Evolutionary conservation across 495 filamentous ascomycete species (phyloP).

Genomic region (Hyaloscypha bicolor): DNA sequence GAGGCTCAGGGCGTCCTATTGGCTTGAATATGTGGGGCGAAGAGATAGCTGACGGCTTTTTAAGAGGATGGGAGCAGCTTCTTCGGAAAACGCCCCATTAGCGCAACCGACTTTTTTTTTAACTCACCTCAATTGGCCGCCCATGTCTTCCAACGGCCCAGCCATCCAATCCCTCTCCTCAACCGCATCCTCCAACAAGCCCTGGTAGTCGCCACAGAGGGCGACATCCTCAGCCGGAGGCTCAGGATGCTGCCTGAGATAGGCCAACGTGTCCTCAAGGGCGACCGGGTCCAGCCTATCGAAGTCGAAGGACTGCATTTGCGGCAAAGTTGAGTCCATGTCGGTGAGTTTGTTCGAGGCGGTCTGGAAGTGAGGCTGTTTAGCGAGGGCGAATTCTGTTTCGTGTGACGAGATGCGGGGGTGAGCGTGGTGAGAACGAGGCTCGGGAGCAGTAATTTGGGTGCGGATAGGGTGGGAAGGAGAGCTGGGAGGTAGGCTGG

Average conservation of each 20-base stretch:
- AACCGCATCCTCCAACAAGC: conserved; percentile 15
- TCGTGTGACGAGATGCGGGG: not conserved
- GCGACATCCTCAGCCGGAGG: conserved; percentile 5
- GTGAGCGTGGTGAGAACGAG: conserved; percentile 6
- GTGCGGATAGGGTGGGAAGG: conserved; percentile 5
- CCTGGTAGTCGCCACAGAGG: not conserved
- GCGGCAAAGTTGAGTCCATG: conserved; percentile 11
- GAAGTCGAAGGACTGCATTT: conserved; percentile 17
- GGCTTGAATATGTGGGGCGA: no score
- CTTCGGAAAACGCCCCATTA: no score
- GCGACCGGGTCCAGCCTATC: conserved; percentile 18
- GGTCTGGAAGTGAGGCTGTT: conserved; percentile 14
- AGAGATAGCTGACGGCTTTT: no score
- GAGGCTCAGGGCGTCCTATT: no score
- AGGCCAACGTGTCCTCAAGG: conserved; percentile 20
- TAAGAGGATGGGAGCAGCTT: no score
- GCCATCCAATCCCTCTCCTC: conserved; percentile 16
- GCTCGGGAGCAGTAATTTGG: conserved; percentile 10
- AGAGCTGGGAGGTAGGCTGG: conserved; percentile 4
- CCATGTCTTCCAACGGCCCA: not conserved
- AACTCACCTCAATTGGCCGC: conserved; percentile 20
- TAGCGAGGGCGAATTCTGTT: conserved; percentile 15
- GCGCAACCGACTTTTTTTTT: conserved; percentile 14
- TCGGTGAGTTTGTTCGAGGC: conserved; percentile 12
- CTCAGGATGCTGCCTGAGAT: conserved; percentile 15